phyloP scores from a whole-genome alignment of 805 yeast genomes.

The Kazachstania kunashirensis region DNA sequence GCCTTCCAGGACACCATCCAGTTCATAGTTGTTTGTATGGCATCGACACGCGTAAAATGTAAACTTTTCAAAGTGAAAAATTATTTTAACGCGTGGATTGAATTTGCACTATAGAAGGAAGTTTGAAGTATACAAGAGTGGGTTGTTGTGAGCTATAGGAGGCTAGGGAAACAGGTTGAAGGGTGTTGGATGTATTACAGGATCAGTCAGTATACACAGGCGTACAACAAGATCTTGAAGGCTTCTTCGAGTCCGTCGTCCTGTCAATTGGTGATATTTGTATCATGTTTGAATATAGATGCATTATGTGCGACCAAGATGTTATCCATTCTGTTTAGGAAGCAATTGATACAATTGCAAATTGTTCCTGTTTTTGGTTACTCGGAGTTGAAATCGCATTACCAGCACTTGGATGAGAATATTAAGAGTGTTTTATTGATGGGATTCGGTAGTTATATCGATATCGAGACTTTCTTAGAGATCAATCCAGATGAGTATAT shows the following conservation, averaged over 20 bases:
- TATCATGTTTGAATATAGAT: constrained; percentile 84
- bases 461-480: constrained; percentile 64
- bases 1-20: too few species aligned
- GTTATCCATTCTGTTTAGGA: constrained; percentile 58
- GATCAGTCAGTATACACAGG: constrained; percentile 56
- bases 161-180: too few species aligned
- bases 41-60: too few species aligned
- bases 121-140: too few species aligned
- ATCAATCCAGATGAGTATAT: constrained; percentile 47
- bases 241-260: constrained; percentile 87
- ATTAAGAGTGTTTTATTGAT: constrained; percentile 63
- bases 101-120: too few species aligned
- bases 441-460: constrained; percentile 93
- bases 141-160: too few species aligned
- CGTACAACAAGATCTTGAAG: constrained; percentile 56
- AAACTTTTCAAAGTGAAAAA: too few species aligned
- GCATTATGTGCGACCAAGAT: constrained; percentile 84
- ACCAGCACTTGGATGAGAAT: constrained; percentile 55
- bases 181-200: constrained; percentile 79
- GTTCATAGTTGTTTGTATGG: too few species aligned
- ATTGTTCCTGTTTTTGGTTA: constrained; percentile 90
- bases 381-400: constrained; percentile 60
- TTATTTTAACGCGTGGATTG: too few species aligned
- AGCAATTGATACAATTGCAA: constrained; percentile 78
- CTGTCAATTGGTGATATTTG: constrained; percentile 78